Base-by-base conservation (phyloP, 306 rosid species). In the Prosopis cineraria region DNA sequence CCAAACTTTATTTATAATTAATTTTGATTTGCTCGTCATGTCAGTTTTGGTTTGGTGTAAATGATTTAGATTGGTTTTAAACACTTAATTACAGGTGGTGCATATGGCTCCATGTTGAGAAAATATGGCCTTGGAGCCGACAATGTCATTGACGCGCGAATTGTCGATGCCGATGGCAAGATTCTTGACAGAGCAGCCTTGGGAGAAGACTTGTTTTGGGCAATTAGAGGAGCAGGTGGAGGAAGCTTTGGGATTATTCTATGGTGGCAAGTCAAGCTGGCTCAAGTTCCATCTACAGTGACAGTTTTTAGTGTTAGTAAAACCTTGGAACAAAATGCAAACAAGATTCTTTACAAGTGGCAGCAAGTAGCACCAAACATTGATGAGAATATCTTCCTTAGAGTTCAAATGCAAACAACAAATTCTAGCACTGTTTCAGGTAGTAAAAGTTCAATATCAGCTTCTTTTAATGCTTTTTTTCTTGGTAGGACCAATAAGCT, bases 191-290 rank as follows among this genome's bases (percentile, higher is more conserved):
- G 86, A 52, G 44, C 33, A 55, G 34, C 69, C 44, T 89, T 89
- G 93, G 87, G 89, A 10, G 91, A 89, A 47, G 85, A 84, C 52
- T 47, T 87, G 13, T 89, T 89, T 72, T 91, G 91, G 96, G 90
- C 89, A 30, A 84, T 91, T 13, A 82, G 88, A 68, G 96, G 89
- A 22, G 96, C 91, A 0, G 90, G 91, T 6, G 93, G 90, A 1
- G 84, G 88, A 72, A 91, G 87, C 45, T 88, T 87, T 81, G 93
- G 91, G 55, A 56, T 89, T 10, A 74, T 89, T 3, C 29, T 83
- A 34, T 75, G 87, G 53, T 93, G 93, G 91, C 89, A 89, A 79
- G 80, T 90, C 44, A 88, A 83, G 30, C 45, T 93, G 0, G 93
- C 84, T 69, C 82, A 63, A 10, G 91, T 90, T 1, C 97, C 96